Evolutionary conservation across 805 yeast genomes (phyloP), one percentile per base, ranked within the genome.

Genomic region (Candida loeiensis): DNA sequence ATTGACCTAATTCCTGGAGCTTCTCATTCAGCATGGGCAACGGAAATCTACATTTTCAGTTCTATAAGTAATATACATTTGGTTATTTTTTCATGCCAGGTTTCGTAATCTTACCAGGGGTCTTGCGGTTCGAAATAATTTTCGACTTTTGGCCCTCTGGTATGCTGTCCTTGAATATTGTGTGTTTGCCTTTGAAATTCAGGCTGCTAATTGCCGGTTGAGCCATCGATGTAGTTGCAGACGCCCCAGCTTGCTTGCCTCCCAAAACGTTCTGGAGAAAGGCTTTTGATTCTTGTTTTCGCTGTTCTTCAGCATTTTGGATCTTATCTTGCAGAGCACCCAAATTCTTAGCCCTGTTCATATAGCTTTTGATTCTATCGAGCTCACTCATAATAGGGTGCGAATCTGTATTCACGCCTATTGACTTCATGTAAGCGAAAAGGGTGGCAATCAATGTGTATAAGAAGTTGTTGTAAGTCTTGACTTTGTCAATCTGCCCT

Each of bases 311-410:
- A 6, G 38, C 19, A n/a, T 53, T 50, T 5, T 47, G 43, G 30
- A 58, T 40, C 41, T 54, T 46, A 24, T 50, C 38, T 43, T 60
- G 34, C 40, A 34, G 24, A 5, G 44, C 45, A 15, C 64, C 66
- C 4, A 69, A 56, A 3, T 54, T 64, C 48, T 77, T 77, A 26
- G 76, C 70, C 51, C 79, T 71, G 27, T 71, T 71, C 79, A 84
- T 82, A 48, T 82, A 83, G n/a, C 69, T 53, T 55, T 82, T 84
- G 29, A 85, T 81, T 45, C 89, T 67, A 6, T 66, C 69, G 38
- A 86, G 63, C 52, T 85, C 95, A 21, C 63, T 63, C 80, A 81
- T 78, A 15, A 88, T 74, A 2, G 82, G 80, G 48, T 83, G 87
- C 5, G 61, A 56, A 8, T 69, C 70, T 1, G 82, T 74, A 42